Base-by-base conservation (phyloP, 306 rosid genomes). In the Pterocarpus macrocarpus region DNA sequence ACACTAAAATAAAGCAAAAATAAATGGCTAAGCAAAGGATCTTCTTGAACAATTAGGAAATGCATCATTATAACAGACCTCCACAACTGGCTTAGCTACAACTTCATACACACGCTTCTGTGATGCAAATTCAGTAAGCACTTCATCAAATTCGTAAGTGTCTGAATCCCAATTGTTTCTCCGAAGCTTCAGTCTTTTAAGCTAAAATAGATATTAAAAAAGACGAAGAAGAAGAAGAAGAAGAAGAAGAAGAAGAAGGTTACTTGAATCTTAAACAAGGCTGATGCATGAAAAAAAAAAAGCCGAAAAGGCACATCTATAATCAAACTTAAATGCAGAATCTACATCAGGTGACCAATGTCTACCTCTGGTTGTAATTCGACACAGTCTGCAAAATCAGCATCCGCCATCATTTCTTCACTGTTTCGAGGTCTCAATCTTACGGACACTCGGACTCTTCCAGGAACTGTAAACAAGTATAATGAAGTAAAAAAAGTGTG, bases 71-170 rank as follows among this genome's bases (percentile, higher is more conserved):
- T 9, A 64, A 81, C 87, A 71, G 50, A 91, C 98, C 99, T 93
- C 99, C 69, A 95, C 98, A 14, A 95, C 99, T 76, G 99, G 99
- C 92, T 93, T 95, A 35, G 99, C 97, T 74, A 95, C 98, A 85
- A 93, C 99, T 88, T 95, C 99, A 73, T 93, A 95, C 69, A 93
- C 99, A 45, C 99, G 99, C 83, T 90, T 95, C 87, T 95, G 99
- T 5, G 99, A 95, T 36, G 96, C 95, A 69, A 75, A 90, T 78
- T 95, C 97, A 3, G 99, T 95, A 72, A 95, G 93, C 77, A 95
- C 95, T 74, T 91, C 99, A 82, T 95, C 99, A 79, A 95, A 95
- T 81, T 95, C 97, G 10, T 87, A 93, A 2, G 99, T 93, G 76
- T 93, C 97, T 17, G 94, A 85, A 77, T 95, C 99, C 99, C 97